Conservation (phyloP, 169 alveolate species). For the Theileria equi region DNA sequence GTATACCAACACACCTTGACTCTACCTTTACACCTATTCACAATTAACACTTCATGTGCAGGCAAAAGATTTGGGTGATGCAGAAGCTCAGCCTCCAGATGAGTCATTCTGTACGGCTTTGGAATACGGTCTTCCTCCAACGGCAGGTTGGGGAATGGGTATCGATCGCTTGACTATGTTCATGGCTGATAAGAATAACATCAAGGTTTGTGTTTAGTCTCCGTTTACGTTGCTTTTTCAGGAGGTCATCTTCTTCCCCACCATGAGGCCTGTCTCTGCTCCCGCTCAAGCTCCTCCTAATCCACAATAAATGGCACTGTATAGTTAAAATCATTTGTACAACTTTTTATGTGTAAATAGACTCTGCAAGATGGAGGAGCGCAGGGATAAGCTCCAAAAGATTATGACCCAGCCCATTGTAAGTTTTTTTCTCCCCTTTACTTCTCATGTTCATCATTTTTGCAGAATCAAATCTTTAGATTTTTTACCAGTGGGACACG, state of each 20-base stretch:
- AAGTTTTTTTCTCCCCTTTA: too few species aligned
- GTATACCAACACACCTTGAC: too few species aligned
- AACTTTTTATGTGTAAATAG: background rate
- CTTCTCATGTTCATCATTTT: slow-evolving; percentile 1
- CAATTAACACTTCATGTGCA: slow-evolving; percentile 4
- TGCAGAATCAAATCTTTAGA: slow-evolving; percentile 89
- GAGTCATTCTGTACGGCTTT: slow-evolving; percentile 87
- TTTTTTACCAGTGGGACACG: slow-evolving; percentile 87
- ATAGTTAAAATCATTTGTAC: background rate
- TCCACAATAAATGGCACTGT: background rate
- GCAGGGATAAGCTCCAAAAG: slow-evolving; percentile 79
- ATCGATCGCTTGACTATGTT: slow-evolving; percentile 97
- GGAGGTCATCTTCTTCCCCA: slow-evolving; percentile 96
- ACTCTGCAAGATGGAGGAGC: slow-evolving; percentile 62
- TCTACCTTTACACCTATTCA: too few species aligned
- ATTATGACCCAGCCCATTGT: slow-evolving; percentile 89
- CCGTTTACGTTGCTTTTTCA: background rate
- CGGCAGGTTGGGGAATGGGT: slow-evolving; percentile 99
- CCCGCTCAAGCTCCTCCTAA: slow-evolving; percentile 11
- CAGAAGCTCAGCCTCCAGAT: slow-evolving; percentile 66
- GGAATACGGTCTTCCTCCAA: slow-evolving; percentile 98
- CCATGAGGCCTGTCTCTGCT: slow-evolving; percentile 89
- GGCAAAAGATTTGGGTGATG: slow-evolving; percentile 75
- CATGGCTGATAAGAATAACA: slow-evolving; percentile 89
- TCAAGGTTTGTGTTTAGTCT: slow-evolving; percentile 76